phyloP scores from a whole-genome alignment of 106 monocot genomes.

The Dendrobium officinale region DNA sequence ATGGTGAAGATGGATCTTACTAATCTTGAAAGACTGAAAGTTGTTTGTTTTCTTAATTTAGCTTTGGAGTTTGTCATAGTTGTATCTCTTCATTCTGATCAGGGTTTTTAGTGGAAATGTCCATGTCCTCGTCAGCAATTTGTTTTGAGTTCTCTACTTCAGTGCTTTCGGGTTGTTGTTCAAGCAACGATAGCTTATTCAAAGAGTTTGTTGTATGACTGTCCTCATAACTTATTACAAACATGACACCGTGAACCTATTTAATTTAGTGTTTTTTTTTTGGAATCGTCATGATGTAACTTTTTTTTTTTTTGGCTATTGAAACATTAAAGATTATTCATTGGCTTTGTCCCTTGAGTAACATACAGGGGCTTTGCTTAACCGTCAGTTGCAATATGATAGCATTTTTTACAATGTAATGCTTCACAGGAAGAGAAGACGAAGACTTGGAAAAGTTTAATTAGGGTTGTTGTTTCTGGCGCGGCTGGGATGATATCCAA shows the following conservation, averaged over 20 bases:
- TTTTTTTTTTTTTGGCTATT: neutral
- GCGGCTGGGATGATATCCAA: slow-evolving; percentile 99
- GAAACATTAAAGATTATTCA: neutral
- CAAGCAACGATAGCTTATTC: neutral
- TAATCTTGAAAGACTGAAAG: neutral
- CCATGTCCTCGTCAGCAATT: neutral
- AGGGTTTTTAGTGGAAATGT: neutral
- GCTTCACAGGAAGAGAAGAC: slow-evolving; percentile 74
- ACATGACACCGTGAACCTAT: neutral
- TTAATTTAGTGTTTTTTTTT: neutral
- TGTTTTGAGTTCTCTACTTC: neutral
- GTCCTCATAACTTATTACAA: neutral
- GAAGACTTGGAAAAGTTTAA: slow-evolving; percentile 88
- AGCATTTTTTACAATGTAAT: neutral
- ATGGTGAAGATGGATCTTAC: neutral
- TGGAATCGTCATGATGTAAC: neutral
- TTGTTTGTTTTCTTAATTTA: neutral
- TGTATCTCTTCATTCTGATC: neutral
- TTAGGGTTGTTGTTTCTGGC: slow-evolving; percentile 81
- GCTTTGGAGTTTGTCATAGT: neutral
- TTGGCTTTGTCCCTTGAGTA: neutral
- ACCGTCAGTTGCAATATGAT: neutral
- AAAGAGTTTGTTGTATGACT: neutral
- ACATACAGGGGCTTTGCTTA: neutral
- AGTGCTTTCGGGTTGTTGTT: neutral